These are phyloP conservation scores for Colletotrichum camelliae DNA, from an alignment of 2,329 filamentous ascomycete species.

Conservation along the genomic window DNA sequence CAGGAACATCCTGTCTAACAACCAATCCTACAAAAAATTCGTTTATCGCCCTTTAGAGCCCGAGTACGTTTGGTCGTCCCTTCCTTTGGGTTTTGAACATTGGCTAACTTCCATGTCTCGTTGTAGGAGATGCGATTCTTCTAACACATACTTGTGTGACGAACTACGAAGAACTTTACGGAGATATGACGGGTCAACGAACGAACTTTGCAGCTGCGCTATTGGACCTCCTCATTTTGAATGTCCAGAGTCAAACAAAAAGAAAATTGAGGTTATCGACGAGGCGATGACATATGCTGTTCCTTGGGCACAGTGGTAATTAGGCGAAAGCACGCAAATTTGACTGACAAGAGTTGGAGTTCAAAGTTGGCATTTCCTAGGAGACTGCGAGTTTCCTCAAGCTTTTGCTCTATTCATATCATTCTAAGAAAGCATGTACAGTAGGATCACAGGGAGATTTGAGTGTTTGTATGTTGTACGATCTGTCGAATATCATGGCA, in stretches of 20 bases:
- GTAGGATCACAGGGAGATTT: too few species aligned
- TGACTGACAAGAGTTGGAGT: not conserved
- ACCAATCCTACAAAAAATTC: fast-evolving
- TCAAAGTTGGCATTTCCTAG: not conserved
- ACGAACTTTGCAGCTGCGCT: not conserved
- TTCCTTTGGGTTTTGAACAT: not conserved
- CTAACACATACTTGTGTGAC: not conserved
- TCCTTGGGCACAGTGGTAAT: too few species aligned
- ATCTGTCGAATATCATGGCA: too few species aligned
- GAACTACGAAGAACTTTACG: not conserved
- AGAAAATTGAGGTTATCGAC: not conserved
- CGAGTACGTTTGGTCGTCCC: not conserved
- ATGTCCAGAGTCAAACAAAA: not conserved
- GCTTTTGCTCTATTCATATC: not conserved
- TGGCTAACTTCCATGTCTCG: not conserved
- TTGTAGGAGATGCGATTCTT: not conserved
- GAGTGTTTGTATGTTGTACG: too few species aligned
- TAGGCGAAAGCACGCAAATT: not conserved
- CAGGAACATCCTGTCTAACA: not conserved
- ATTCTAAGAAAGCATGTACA: not conserved
- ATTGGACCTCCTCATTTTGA: not conserved
- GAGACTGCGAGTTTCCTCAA: not conserved
- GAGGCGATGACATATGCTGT: not conserved
- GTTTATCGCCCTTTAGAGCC: fast-evolving
- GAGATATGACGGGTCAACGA: too few species aligned